These are phyloP conservation scores for Coemansia sp. DNA, from an alignment of 192 early-diverging fungal species.

Conservation along the genomic window DNA sequence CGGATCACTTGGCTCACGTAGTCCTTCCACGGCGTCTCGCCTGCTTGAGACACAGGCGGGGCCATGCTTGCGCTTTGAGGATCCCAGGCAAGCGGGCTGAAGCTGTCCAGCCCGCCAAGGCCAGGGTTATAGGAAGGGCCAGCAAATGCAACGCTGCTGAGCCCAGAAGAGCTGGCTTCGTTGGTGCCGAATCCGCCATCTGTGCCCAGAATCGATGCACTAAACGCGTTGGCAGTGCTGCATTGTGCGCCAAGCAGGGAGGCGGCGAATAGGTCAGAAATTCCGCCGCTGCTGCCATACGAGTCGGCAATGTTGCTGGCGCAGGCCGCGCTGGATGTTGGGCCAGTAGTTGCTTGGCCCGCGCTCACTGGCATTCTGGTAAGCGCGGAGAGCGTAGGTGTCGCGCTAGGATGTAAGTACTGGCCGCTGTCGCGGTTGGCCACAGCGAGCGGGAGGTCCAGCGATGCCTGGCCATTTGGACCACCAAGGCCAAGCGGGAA, in stretches of 20 bases:
- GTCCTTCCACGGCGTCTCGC: conserved; percentile 35
- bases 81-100: background rate
- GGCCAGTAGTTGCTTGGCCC: background rate
- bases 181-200: conserved; percentile 6
- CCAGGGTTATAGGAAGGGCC: conserved; percentile 32
- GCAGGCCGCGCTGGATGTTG: background rate
- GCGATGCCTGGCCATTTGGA: conserved; percentile 45
- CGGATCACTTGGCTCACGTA: conserved; percentile 50
- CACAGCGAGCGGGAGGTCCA: conserved; percentile 24
- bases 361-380: background rate
- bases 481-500: conserved; percentile 51
- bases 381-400: background rate
- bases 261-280: background rate
- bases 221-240: background rate
- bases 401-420: background rate
- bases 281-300: background rate
- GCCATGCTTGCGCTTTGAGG: background rate
- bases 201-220: background rate
- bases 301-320: background rate
- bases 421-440: background rate
- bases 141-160: conserved; percentile 33
- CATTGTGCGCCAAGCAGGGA: background rate
- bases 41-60: background rate
- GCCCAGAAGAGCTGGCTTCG: background rate
- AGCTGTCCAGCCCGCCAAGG: conserved; percentile 1